Evolutionary conservation across 208 protist species (phyloP).

Genomic region (Crithidia brevicula): DNA sequence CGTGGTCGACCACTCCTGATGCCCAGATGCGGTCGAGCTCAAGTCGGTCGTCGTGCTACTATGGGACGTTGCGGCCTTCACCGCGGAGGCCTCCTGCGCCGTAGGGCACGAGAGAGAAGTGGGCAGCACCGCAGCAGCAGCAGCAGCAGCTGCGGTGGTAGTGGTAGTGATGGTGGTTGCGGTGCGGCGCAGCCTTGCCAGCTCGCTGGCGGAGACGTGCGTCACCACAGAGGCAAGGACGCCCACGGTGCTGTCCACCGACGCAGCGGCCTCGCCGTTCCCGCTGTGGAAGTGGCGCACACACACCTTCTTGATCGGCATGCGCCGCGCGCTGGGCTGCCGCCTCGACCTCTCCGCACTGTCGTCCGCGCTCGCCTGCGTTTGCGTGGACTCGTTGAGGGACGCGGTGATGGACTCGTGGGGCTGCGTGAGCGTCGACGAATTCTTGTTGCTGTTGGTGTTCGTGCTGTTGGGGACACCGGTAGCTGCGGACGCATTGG

Average conservation of each 20-base stretch:
- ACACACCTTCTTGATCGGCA: conserved; percentile 37
- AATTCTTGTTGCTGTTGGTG: not conserved
- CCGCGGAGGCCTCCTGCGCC: too few relatives aligned
- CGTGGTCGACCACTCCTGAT: not conserved
- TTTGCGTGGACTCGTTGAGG: not conserved
- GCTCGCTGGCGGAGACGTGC: not conserved
- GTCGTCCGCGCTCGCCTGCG: conserved; percentile 5
- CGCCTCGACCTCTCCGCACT: not conserved
- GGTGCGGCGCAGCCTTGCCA: not conserved
- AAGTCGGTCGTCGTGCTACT: too few relatives aligned
- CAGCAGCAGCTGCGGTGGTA: too few relatives aligned
- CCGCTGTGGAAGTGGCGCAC: conserved; percentile 27
- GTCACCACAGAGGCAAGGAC: not conserved
- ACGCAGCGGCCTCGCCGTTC: not conserved
- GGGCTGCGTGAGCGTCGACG: conserved; percentile 3
- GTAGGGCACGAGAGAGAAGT: too few relatives aligned
- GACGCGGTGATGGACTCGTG: too few relatives aligned
- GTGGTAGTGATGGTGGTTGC: not conserved
- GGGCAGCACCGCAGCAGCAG: too few relatives aligned
- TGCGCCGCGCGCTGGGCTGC: conserved; percentile 25
- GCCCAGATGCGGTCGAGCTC: too few relatives aligned
- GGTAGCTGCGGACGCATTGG: not conserved
- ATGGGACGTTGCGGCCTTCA: too few relatives aligned
- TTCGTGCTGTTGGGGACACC: too few relatives aligned
- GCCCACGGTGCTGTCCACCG: conserved; percentile 8